Evolutionary conservation across 78 protist genomes (phyloP).

Genomic region (Chrysochromulina tobinii): DNA sequence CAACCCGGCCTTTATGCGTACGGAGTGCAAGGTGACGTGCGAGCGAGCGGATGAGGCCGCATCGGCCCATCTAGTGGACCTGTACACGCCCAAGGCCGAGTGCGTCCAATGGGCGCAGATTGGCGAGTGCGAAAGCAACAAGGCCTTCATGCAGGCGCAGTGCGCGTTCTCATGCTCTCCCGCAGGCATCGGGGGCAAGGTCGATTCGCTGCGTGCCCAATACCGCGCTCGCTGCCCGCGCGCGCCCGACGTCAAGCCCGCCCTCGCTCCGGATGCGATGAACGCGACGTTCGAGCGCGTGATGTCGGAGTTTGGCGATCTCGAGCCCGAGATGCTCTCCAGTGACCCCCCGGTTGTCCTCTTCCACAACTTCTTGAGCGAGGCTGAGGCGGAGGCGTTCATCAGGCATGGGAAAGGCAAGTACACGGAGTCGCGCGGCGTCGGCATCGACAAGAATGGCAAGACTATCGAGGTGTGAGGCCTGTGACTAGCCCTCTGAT

Average conservation of each 20-base stretch:
- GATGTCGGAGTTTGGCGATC: neutral
- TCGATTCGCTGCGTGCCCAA: neutral
- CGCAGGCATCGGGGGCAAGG: neutral
- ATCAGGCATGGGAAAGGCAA: neutral
- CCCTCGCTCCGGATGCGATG: neutral
- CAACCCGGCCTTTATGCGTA: neutral
- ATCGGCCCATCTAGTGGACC: too few species aligned
- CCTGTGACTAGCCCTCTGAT: too few species aligned
- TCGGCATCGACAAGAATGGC: neutral
- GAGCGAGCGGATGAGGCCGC: too few species aligned
- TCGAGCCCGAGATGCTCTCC: neutral
- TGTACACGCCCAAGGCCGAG: too few species aligned
- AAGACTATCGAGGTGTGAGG: too few species aligned
- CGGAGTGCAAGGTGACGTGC: neutral
- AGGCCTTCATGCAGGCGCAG: too few species aligned
- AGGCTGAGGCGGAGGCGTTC: neutral
- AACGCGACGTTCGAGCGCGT: neutral
- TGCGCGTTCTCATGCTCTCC: too few species aligned
- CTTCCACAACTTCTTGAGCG: neutral
- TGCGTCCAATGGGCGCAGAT: too few species aligned
- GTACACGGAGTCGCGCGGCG: neutral
- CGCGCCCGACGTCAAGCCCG: neutral
- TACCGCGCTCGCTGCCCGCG: neutral
- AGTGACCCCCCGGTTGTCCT: neutral
- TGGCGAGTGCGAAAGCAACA: too few species aligned